Base-by-base conservation (phyloP, 2,329 filamentous ascomycete genomes). In the Nothophaeocryptopus gaeumannii region DNA sequence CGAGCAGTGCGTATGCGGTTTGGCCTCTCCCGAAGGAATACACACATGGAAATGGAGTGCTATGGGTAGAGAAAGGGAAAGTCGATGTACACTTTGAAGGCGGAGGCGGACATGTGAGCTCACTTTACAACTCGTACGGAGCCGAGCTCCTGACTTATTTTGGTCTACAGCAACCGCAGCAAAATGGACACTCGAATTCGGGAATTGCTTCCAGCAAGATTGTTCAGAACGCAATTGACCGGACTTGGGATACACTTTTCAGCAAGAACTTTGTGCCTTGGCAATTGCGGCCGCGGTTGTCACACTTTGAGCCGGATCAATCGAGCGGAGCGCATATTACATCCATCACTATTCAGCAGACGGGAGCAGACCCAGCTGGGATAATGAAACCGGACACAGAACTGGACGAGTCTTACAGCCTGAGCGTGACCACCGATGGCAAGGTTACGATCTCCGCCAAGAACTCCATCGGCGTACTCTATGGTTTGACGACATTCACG, bases 341-440 rank as follows among this genome's bases (percentile, higher is more conserved):
- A 37, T 74, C 72, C n/a, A 74, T 93, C 39, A 67, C 72, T 13
- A 82, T 93, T 56, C 73, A 73, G 11, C 82, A 89, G 65, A 83
- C 78, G 5, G 68, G 68, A 14, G 60, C 74, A 8, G 82, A 88
- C 58, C 68, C 74, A 4, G 54, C 68, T 8, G 72, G 74, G 45
- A 76, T 81, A 16, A 80, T 80, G 61, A 85, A 81, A 63, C 80
- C 85, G 8, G 69, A 79, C 3, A 78, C 78, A 15, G 74, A 81
- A 36, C 77, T 88, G 11, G 86, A 92, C 63, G 89, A 93, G 68
- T 87, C 85, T 1, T 95, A 95, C 71, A 80, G 74, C 20, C 72
- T 95, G 26, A 77, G 74, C 1, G 67, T 95, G 34, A 75, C 75
- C 10, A 65, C 70, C 14, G 68, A 77, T 30, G 86, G 86, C 44